These are phyloP conservation scores for Penicillium argentinense DNA, from an alignment of 495 filamentous ascomycete genomes.

Conservation along the genomic window DNA sequence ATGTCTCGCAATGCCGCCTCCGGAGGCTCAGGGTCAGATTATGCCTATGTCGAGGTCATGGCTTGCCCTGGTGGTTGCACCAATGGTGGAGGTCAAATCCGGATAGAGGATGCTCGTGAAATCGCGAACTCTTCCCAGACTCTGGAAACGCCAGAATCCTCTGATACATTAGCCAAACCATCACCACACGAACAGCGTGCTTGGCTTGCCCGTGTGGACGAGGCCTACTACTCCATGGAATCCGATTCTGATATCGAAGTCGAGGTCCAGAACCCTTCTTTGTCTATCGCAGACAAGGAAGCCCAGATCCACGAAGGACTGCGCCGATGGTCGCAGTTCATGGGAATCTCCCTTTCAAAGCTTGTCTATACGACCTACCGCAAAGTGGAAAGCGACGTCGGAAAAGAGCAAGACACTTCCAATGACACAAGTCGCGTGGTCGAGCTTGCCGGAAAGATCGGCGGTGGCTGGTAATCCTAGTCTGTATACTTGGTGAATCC, in stretches of 20 bases:
- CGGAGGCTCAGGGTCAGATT: constrained; percentile 55
- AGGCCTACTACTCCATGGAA: constrained; percentile 87
- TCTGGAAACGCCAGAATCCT: background rate
- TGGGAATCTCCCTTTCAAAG: constrained; percentile 67
- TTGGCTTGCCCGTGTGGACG: constrained; percentile 85
- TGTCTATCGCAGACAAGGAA: constrained; percentile 32
- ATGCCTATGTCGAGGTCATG: constrained; percentile 96
- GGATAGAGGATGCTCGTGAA: constrained; percentile 68
- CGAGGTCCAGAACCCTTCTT: constrained; percentile 8
- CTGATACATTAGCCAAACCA: constrained; percentile 46
- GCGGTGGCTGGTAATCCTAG: constrained; percentile 79
- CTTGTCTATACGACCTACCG: constrained; percentile 84
- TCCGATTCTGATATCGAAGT: constrained; percentile 49
- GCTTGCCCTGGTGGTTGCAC: constrained; percentile 97
- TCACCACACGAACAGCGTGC: constrained; percentile 74
- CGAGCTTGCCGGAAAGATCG: constrained; percentile 88
- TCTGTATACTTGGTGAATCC: background rate
- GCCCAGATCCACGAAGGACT: constrained; percentile 54
- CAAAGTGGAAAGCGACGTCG: constrained; percentile 91
- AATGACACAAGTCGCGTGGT: constrained; percentile 77
- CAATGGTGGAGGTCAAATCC: constrained; percentile 94
- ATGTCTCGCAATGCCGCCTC: constrained; percentile 32
- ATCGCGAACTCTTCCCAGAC: constrained; percentile 13
- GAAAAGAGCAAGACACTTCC: constrained; percentile 59
- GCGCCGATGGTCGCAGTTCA: constrained; percentile 68